Base-by-base conservation (phyloP, 306 rosid genomes). In the Inga oerstediana region DNA sequence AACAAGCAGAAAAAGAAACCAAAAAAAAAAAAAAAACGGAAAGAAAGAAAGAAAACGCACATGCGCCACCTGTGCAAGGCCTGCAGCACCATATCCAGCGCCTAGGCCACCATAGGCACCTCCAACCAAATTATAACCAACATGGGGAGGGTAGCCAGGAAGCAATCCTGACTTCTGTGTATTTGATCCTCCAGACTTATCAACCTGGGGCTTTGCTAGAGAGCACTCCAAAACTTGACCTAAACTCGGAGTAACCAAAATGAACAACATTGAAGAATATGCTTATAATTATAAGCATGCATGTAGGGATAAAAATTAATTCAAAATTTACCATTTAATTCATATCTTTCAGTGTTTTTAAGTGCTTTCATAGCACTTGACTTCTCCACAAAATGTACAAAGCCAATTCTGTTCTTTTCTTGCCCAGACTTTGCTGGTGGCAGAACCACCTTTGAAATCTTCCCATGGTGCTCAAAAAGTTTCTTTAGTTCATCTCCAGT, bases 151-250 rank as follows among this genome's bases (percentile, higher is more conserved):
- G 89, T 93, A 96, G 79, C 85, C 91, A 16, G 97, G 93, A 90
- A 96, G 94, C 87, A 92, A 81, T 72, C 97, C 99, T 56, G 92
- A 72, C 80, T 89, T 93, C 81, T 82, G 96, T 52, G 84, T 71
- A 84, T 88, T 90, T 52, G 89, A 86, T 64, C 91, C 98, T 74
- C 88, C 91, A 62, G 94, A 84, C 85, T 91, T 96, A 84, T 92
- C 98, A 73, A 92, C 88, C 88, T 96, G 99, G 52, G 99, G 99
- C 87, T 94, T 93, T 83, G 99, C 99, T 74, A 96, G 92, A 87
- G 99, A 96, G 82, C 98, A 96, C 84, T 93, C 97, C 86, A 96
- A 86, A 75, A 83, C 48, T 87, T 94, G 99, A 77, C 98, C 99
- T 96, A 66, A 81, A 81, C 81, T 80, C 44, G 61, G 15, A 74